phyloP scores from a whole-genome alignment of 208 protist genomes.

The Acanthamoeba rhysodes region DNA sequence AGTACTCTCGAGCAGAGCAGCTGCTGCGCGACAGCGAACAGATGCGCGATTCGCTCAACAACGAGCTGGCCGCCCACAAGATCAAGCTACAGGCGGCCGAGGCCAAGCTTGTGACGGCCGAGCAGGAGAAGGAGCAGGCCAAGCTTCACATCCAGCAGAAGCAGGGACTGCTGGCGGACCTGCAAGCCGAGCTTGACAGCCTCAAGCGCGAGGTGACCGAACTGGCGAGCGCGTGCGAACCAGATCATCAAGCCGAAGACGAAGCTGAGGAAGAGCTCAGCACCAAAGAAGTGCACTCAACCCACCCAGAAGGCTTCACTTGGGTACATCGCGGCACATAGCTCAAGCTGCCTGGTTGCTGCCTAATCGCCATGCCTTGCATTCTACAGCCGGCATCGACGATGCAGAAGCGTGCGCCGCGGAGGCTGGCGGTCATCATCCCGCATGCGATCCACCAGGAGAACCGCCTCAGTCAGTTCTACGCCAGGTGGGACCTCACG shows the following conservation, averaged over 20 bases:
- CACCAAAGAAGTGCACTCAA: background rate
- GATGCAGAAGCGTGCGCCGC: constrained; percentile 28
- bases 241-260: background rate
- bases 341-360: background rate
- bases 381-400: constrained; percentile 29
- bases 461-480: constrained; percentile 59
- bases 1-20: background rate
- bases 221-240: background rate
- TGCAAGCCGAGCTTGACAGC: background rate
- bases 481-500: background rate
- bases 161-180: background rate
- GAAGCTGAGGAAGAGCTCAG: background rate
- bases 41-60: background rate
- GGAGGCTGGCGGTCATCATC: constrained; percentile 51
- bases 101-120: background rate
- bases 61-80: background rate
- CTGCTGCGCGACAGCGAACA: background rate
- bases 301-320: background rate
- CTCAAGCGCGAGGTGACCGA: background rate
- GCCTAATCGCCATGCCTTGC: too few species aligned
- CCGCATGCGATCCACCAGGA: constrained; percentile 64
- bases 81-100: background rate
- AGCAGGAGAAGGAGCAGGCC: background rate
- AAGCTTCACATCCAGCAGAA: background rate
- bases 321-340: background rate